Evolutionary conservation across 2,329 filamentous ascomycete genomes (phyloP), one percentile per base, ranked within the genome.

Genomic region (Alternaria alternata): DNA sequence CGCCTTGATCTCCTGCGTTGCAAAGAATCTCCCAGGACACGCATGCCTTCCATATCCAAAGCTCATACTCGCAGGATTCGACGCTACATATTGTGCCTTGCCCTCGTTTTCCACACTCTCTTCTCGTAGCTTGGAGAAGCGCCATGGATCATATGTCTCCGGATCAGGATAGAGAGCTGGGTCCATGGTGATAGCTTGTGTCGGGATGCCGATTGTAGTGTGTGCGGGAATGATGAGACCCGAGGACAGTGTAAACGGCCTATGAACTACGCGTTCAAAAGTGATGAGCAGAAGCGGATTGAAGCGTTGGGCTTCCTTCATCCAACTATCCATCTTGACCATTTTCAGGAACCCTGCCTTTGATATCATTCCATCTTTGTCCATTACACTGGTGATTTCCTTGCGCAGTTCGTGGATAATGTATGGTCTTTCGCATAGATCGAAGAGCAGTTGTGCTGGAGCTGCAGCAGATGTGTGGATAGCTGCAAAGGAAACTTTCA

Each of bases 391-490:
- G 42, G 42, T 5, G 9, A 44, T 44, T 44, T 44, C 42, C 42
- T 44, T 44, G 42, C 42, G 42, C 22, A 44, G 42, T 44, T 44
- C 42, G 42, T 44, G 42, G 42, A 44, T 44, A 26, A 44, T 44
- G 42, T 44, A 44, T 44, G 42, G 42, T 44, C 42, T 44, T 44
- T 44, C 42, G 42, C 42, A 44, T 16, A 44, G 14, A 44, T 44
- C 42, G 42, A 44, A 44, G 20, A 44, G 42, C 6, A 44, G 20
- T 24, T 44, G 42, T 44, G 42, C 42, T 11, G 42, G 42, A 44
- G 42, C 42, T 44, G 42, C 42, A 44, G 42, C 42, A 44, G 42
- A 44, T 9, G 42, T 44, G 42, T 44, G 42, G 42, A 44, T 44
- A 44, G 42, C 42, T 44, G 42, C 42, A 16, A 44, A 44, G 42